Percentiles rank a stretch among this genome's conserved stretches.
Conservation (phyloP, 2,329 filamentous ascomycete species). For the Aschersonia sp. region DNA sequence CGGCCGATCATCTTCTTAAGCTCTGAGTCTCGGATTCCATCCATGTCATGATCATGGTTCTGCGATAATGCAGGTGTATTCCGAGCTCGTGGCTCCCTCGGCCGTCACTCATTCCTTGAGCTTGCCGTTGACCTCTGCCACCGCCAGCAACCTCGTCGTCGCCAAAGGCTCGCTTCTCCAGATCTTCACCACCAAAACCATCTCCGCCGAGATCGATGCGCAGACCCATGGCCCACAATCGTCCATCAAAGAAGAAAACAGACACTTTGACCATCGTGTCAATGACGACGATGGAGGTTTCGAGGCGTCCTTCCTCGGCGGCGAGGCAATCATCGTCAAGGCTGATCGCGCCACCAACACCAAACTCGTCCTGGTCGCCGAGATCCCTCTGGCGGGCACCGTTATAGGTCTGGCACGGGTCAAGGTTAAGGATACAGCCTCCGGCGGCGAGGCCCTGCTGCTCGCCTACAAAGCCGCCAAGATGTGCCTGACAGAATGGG, state of each 20-base stretch:
- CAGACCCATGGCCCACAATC: conserved; percentile 20
- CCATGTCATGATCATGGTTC: conserved; percentile 16
- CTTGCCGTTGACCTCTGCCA: conserved; percentile 61
- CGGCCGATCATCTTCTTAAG: no score
- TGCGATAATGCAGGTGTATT: conserved; percentile 82
- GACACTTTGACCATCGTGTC: conserved; percentile 35
- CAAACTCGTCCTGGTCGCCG: conserved; percentile 72
- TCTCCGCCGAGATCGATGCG: conserved; percentile 47
- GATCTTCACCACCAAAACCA: conserved; percentile 62
- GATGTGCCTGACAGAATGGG: conserved; percentile 87
- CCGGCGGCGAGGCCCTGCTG: conserved; percentile 71
- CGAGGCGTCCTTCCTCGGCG: conserved; percentile 51
- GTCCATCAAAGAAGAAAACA: conserved; percentile 21
- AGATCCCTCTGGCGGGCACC: conserved; percentile 72
- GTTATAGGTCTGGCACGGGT: conserved; percentile 71
- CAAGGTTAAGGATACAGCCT: conserved; percentile 56
- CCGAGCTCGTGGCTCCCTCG: conserved; percentile 85
- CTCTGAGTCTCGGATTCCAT: no score
- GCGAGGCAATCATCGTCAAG: conserved; percentile 45
- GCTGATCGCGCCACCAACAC: conserved; percentile 51
- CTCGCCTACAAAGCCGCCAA: conserved; percentile 83
- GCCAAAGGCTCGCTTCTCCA: conserved; percentile 88
- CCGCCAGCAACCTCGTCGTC: conserved; percentile 73
- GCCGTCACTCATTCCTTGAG: conserved; percentile 80
- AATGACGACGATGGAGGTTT: conserved; percentile 49